Evolutionary conservation across 352 stramenopile genomes (phyloP).

Genomic region (Globisporangium orthogonon): DNA sequence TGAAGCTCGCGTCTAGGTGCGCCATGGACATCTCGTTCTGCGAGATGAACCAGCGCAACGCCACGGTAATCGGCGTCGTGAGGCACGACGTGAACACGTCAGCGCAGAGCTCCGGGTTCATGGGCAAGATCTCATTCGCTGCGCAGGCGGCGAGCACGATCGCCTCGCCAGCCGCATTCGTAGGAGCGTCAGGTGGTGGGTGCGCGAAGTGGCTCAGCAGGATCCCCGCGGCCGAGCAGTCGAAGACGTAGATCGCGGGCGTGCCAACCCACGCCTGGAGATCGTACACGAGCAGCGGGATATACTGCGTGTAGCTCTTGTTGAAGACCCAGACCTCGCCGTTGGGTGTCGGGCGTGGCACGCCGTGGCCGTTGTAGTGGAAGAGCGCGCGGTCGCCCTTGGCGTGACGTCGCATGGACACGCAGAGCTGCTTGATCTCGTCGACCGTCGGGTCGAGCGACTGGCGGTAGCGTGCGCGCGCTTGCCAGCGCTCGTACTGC

Average conservation of each 20-base stretch:
- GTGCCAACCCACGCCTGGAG: constrained; percentile 92
- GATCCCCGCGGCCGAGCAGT: constrained; percentile 95
- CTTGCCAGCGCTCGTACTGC: constrained; percentile 96
- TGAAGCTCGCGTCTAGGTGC: constrained; percentile 78
- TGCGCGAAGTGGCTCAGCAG: constrained; percentile 92
- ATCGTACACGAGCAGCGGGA: constrained; percentile 96
- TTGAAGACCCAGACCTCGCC: constrained; percentile 99
- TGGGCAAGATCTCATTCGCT: constrained; percentile 93
- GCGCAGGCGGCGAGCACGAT: constrained; percentile 96
- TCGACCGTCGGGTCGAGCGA: constrained; percentile 96
- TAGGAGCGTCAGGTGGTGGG: constrained; percentile 18
- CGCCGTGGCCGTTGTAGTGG: constrained; percentile 99
- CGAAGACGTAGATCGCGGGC: constrained; percentile 96
- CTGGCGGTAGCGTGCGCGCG: constrained; percentile 90
- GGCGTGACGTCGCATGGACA: constrained; percentile 88
- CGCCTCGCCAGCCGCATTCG: constrained; percentile 59
- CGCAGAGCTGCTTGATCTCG: constrained; percentile 92
- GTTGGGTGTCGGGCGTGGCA: constrained; percentile 94
- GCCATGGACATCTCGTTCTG: constrained; percentile 89
- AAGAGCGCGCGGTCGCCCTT: constrained; percentile 95
- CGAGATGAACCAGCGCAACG: constrained; percentile 97
- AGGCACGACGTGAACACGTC: constrained; percentile 99
- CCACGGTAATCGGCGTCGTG: constrained; percentile 98
- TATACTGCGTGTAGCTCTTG: constrained; percentile 99
- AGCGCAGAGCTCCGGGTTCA: constrained; percentile 95